A percentile compares a stretch with the other conserved stretches of the same genome.
phyloP scores from a whole-genome alignment of 2,329 filamentous ascomycete species.

The Periconia sp. region DNA sequence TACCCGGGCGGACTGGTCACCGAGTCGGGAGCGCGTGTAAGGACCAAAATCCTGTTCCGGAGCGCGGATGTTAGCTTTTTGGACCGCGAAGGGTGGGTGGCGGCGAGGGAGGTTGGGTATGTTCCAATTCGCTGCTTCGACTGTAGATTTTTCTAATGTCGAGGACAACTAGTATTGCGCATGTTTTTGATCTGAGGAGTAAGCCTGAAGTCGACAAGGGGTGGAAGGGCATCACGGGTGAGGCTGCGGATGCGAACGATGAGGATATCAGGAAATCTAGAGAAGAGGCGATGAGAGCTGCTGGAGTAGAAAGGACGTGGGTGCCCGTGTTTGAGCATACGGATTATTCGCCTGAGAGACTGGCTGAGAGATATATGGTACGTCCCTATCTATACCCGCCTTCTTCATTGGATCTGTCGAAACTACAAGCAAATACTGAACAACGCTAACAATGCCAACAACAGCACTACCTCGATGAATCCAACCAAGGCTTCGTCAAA shows the following conservation, averaged over 20 bases:
- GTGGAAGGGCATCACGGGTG: constrained; percentile 21
- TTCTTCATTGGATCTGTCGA: not conserved
- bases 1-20: constrained; percentile 19
- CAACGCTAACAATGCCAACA: not conserved
- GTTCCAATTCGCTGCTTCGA: not conserved
- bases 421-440: not conserved
- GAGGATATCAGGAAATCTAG: constrained; percentile 37
- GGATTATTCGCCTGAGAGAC: constrained; percentile 63
- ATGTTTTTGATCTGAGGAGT: constrained; percentile 70
- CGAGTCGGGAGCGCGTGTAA: constrained; percentile 45
- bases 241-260: constrained; percentile 36
- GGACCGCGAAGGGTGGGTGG: constrained; percentile 18
- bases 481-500: constrained; percentile 60
- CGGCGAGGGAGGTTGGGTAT: constrained; percentile 45
- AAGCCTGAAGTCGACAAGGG: constrained; percentile 57
- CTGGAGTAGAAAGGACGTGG: constrained; percentile 57
- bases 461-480: constrained; percentile 58
- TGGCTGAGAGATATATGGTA: constrained; percentile 60
- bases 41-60: constrained; percentile 63
- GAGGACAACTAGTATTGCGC: constrained; percentile 48
- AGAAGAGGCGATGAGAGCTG: constrained; percentile 28
- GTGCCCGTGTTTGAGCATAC: constrained; percentile 65
- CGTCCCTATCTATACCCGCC: not conserved
- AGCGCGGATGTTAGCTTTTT: constrained; percentile 62
- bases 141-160: not conserved